Base-by-base conservation (phyloP, 257 asterid genomes). In the Solanum chilense region DNA sequence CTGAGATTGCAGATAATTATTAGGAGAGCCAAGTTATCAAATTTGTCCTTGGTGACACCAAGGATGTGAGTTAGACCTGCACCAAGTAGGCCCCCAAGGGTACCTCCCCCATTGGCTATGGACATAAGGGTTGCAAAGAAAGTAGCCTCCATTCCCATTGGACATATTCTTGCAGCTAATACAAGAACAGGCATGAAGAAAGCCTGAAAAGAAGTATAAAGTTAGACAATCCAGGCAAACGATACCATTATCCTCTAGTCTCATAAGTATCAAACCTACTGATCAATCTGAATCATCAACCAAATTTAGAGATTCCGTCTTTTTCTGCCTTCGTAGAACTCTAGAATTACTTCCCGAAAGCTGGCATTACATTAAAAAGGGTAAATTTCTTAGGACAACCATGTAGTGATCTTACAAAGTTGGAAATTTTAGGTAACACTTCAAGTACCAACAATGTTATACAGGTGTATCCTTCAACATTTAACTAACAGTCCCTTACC, bases 101-200 rank as follows among this genome's bases (percentile, higher is more conserved):
- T 98, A 88, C 98, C 88, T 70, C 99, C 99, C 8, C 95, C 99
- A 23, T 97, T 97, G 29, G 95, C 95, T 87, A 97, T 92, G 64
- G 99, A 95, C 99, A 97, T 97, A 2, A 97, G 96, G 41, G 99
- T 97, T 15, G 99, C 99, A 60, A 97, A 97, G 39, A 97, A 98
- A 23, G 99, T 97, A 27, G 99, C 98, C 89, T 97, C 99, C 94
- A 97, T 93, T 70, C 98, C 99, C 86, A 93, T 95, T 0, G 99
- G 99, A 89, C 99, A 97, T 88, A 97, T 84, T 88, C 94, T 95
- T 86, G 99, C 99, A 9, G 99, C 99, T 88, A 97, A 90, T 44
- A 97, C 99, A 35, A 97, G 98, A 86, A 97, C 99, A 3, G 99
- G 99, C 99, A 97, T 95, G 91, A 97, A 95, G 20, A 98, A 97